Conservation (phyloP, 805 yeast genomes). For the Yueomyces sp. region DNA sequence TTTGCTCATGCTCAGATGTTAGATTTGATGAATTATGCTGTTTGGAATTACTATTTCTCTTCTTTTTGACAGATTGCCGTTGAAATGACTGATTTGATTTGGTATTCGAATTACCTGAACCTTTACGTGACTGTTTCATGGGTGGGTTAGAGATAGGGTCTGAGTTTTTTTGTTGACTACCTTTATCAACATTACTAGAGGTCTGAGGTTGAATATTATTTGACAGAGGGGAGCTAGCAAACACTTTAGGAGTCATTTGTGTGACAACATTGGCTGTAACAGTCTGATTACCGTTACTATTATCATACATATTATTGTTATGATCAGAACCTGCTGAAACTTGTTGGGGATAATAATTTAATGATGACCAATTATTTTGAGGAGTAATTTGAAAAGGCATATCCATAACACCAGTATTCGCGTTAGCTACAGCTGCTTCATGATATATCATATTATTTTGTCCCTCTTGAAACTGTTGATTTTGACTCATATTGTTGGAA, state of each 20-base stretch:
- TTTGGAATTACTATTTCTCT: background rate
- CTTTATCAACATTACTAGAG: no score
- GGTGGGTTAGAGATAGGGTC: no score
- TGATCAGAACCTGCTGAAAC: background rate
- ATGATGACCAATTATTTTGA: background rate
- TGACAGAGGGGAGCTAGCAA: no score
- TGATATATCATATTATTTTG: background rate
- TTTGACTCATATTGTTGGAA: no score
- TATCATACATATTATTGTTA: background rate
- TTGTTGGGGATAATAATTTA: background rate
- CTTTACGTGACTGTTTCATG: no score
- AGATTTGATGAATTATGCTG: background rate
- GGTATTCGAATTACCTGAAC: no score
- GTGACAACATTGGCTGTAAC: no score
- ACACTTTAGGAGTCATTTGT: no score
- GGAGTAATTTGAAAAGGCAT: background rate
- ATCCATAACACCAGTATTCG: background rate
- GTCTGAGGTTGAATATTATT: no score
- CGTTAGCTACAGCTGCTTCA: background rate
- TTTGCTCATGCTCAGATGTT: no score
- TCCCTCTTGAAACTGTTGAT: no score
- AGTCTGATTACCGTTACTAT: background rate
- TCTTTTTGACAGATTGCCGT: conserved; percentile 1
- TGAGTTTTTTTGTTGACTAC: no score
- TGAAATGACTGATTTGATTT: background rate